A percentile compares a stretch with the other conserved stretches of the same genome.
phyloP scores from a whole-genome alignment of 2,329 filamentous ascomycete genomes.

The Dendrostoma leiphaemia region DNA sequence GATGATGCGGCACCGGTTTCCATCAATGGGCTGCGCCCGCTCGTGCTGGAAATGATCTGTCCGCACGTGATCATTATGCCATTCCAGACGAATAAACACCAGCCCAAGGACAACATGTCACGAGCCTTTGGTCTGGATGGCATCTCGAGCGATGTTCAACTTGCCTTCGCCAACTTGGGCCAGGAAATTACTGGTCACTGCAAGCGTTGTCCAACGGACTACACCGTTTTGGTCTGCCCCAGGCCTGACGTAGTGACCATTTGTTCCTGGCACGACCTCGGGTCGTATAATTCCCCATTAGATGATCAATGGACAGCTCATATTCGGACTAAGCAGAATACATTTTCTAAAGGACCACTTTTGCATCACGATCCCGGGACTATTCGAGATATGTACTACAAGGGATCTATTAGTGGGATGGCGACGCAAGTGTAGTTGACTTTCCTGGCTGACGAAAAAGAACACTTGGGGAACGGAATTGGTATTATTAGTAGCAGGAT shows the following conservation, averaged over 20 bases:
- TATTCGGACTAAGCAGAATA: neutral
- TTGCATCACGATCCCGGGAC: too few species aligned
- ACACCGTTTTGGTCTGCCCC: neutral
- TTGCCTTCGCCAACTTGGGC: neutral
- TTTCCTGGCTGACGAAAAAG: too few species aligned
- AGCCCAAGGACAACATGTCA: neutral
- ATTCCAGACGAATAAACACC: neutral
- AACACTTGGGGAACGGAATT: too few species aligned
- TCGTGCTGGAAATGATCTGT: neutral
- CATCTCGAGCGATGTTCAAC: neutral
- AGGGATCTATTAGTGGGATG: too few species aligned
- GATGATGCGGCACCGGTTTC: neutral
- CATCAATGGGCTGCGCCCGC: neutral
- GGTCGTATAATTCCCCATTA: neutral
- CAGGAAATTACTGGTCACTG: neutral
- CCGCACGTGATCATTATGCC: neutral
- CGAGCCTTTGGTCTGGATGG: neutral
- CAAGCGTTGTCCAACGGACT: neutral
- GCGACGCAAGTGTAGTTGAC: too few species aligned
- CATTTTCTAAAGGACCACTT: neutral
- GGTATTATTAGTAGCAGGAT: too few species aligned
- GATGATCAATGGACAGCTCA: neutral
- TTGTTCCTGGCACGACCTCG: neutral
- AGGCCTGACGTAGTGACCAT: neutral
- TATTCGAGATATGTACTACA: too few species aligned